Conservation (phyloP, 306 rosid species). For the peach (Prunus persica) region Prunus_persica_NCBIv2 NC_034011.1:14052001-14052500, state of each 20-base stretch:
- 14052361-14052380: conserved; percentile 65
- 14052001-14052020: conserved; percentile 55
- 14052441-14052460: conserved; percentile 71
- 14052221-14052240: conserved; percentile 71
- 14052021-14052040: conserved; percentile 66
- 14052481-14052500: conserved; percentile 64
- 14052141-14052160: conserved; percentile 62
- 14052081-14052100: conserved; percentile 76
- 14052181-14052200: conserved; percentile 75
- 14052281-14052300: conserved; percentile 94
- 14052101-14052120: conserved; percentile 71
- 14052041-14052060: conserved; percentile 67
- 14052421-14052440: conserved; percentile 84
- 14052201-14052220: conserved; percentile 70
- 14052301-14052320: conserved; percentile 76
- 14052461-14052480: conserved; percentile 66
- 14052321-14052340: conserved; percentile 84
- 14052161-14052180: conserved; percentile 82
- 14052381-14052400: conserved; percentile 72
- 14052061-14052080: conserved; percentile 65
- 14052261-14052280: conserved; percentile 69
- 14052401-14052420: conserved; percentile 77
- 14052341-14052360: conserved; percentile 70
- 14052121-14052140: conserved; percentile 63
- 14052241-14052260: conserved; percentile 65